Percentiles rank a stretch among this genome's conserved stretches.
Evolutionary conservation across 1,284 basidiomycete genomes (phyloP).

Genomic region (Heterobasidion occidentale): DNA sequence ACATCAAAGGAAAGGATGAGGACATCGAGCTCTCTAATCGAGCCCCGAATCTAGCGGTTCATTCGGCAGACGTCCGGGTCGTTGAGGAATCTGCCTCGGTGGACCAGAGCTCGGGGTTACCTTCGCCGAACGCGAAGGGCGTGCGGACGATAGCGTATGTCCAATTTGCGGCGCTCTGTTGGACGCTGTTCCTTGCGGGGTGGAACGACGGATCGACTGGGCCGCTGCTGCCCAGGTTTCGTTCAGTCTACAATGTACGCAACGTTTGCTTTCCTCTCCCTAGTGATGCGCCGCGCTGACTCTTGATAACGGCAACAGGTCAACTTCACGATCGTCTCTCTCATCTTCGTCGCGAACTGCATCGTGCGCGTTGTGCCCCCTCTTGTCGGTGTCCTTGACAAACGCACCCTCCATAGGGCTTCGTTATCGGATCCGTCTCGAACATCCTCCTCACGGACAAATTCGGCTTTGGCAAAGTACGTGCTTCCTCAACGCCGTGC

Average conservation of each 20-base stretch:
- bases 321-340: conserved; percentile 36
- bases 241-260: conserved; percentile 39
- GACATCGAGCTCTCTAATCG: not conserved
- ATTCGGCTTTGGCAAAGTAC: conserved; percentile 49
- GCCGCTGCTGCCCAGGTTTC: conserved; percentile 47
- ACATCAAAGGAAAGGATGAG: not conserved
- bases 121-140: not conserved
- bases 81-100: no score
- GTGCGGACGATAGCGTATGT: conserved; percentile 8
- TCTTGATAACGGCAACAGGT: conserved; percentile 21
- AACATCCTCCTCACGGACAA: conserved; percentile 44
- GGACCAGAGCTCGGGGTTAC: no score
- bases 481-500: not conserved
- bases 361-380: conserved; percentile 26
- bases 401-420: conserved; percentile 30
- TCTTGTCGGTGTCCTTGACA: not conserved
- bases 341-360: conserved; percentile 50
- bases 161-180: conserved; percentile 32
- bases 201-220: conserved; percentile 61
- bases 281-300: not conserved
- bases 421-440: conserved; percentile 33
- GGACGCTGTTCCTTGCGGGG: conserved; percentile 35
- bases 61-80: not conserved
- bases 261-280: conserved; percentile 6
- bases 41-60: no score